Evolutionary conservation across 257 asterid genomes (phyloP).

Genomic region (Linaria vulgaris): DNA sequence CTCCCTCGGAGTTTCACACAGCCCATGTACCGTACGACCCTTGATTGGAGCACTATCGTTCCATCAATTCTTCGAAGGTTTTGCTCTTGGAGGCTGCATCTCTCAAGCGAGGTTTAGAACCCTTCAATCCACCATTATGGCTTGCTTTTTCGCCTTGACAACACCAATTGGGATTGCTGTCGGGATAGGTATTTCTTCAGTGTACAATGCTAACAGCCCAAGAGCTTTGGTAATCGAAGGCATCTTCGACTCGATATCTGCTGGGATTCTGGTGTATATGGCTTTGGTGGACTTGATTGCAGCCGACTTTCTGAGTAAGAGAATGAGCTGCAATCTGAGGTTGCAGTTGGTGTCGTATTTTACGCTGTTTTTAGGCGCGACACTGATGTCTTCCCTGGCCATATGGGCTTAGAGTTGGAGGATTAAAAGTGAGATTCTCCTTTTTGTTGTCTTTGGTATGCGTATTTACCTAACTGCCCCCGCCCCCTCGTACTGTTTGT

Average conservation of each 20-base stretch:
- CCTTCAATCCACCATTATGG: conserved; percentile 68
- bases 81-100: conserved; percentile 95
- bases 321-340: conserved; percentile 86
- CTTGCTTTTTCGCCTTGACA: conserved; percentile 80
- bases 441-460: conserved; percentile 3
- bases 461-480: background rate
- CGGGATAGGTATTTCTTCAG: conserved; percentile 63
- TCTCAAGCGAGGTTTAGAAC: conserved; percentile 69
- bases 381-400: conserved; percentile 80
- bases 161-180: conserved; percentile 78
- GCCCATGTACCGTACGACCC: conserved; percentile 91
- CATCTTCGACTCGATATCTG: conserved; percentile 69
- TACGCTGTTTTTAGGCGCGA: conserved; percentile 81
- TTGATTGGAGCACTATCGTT: conserved; percentile 79
- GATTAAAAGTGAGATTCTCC: background rate
- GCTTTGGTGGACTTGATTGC: conserved; percentile 91
- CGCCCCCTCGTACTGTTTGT: background rate
- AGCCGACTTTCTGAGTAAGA: conserved; percentile 92
- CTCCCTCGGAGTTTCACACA: conserved; percentile 82
- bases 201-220: conserved; percentile 72
- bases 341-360: conserved; percentile 72
- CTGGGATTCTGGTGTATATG: conserved; percentile 93
- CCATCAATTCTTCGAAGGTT: conserved; percentile 93
- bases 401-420: conserved; percentile 54
- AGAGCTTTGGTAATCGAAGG: conserved; percentile 78